Evolutionary conservation across 179 eudicot genomes (phyloP), one percentile per base, ranked within the genome.

Genomic region (Monotropa hypopitys): DNA sequence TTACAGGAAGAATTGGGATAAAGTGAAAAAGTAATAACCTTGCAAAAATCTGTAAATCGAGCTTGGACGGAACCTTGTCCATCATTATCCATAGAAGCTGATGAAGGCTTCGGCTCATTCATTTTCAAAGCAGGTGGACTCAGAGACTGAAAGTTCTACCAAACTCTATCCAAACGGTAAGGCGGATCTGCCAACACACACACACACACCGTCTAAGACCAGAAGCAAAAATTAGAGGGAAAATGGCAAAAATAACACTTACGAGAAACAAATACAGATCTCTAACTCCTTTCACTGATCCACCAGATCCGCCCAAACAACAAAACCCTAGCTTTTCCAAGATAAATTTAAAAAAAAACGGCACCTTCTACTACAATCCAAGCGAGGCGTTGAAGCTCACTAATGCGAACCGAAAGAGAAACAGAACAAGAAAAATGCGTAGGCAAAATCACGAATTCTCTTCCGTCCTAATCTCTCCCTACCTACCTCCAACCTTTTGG

Each of bases 31-130:
- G 47, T 3, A 66, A 66, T 47, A 18, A 87, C 90, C 90, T 87
- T 81, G 87, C 88, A 87, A 61, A 82, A 84, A 42, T 80, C 51
- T 18, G 68, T 33, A 50, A 87, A 87, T 77, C 88, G 90, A 84
- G 85, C 78, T 76, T 81, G 85, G 16, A 75, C 33, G 11, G 87
- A 77, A 43, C 49, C 75, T 10, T 54, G 68, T 42, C 73, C 76
- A 15, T 81, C 78, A 66, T 32, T 72, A 16, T 33, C 68, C 4
- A 21, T 49, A 38, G 75, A 20, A 43, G 51, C 28, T 8, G 45
- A 2, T 8, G 45, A 2, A 28, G 56, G 72, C 59, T 66, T 83
- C 11, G 50, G n/a, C 6, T 80, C 80, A 56, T 77, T 73, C 80
- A 83, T 83, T 12, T 47, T 76, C 57, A 32, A 30, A 42, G 61